Conservation (phyloP, 2,329 filamentous ascomycete genomes). For the Xylaria arbuscula region DNA sequence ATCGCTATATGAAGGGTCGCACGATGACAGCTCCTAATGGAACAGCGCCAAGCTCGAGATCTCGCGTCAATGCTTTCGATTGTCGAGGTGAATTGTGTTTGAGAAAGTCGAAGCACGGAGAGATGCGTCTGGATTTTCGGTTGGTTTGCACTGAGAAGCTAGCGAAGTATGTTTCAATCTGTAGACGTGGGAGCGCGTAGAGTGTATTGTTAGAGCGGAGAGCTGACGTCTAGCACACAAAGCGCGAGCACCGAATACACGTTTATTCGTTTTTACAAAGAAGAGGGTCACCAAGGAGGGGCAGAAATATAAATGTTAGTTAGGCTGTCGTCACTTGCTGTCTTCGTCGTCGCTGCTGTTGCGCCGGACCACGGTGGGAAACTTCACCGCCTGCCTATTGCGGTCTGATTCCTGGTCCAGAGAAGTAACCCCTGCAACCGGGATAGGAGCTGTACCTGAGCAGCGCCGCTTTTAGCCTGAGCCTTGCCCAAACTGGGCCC, state of each 20-base stretch:
- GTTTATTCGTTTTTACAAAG: conserved; percentile 22
- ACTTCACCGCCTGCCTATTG: conserved; percentile 39
- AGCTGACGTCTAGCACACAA: conserved; percentile 17
- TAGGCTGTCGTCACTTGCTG: conserved; percentile 31
- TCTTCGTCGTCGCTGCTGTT: conserved; percentile 32
- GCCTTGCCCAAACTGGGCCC: too few relatives aligned
- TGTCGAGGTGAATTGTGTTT: neutral
- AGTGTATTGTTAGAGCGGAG: neutral
- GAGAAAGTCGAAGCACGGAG: neutral
- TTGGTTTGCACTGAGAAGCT: conserved; percentile 6
- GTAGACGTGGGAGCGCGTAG: conserved; percentile 2
- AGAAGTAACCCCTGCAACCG: neutral
- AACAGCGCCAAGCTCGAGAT: neutral
- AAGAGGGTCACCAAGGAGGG: conserved; percentile 13
- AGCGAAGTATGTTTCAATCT: neutral
- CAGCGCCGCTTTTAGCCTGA: too few relatives aligned
- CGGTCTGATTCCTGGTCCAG: neutral
- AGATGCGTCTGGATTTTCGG: neutral
- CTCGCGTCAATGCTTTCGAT: neutral
- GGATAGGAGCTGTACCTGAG: too few relatives aligned
- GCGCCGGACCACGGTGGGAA: conserved; percentile 27
- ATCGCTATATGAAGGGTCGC: conserved; percentile 10
- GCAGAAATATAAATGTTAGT: neutral
- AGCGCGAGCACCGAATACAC: conserved; percentile 10
- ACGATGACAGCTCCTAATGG: neutral